Conservation (phyloP, 176 grass and related monocot genomes). For the Musa troglodytarum region DNA sequence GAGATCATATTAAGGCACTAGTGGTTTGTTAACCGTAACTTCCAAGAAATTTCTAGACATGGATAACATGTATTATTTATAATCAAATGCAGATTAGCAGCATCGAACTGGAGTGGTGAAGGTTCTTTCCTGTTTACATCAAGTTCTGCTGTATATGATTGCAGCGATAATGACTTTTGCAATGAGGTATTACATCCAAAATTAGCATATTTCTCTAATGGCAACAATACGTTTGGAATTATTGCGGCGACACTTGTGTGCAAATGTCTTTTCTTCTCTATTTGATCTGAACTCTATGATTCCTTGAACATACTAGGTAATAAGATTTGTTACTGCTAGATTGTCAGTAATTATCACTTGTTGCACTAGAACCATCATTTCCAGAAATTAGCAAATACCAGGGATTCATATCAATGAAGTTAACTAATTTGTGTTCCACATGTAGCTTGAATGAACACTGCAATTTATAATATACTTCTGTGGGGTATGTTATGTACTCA, state of each 20-base stretch:
- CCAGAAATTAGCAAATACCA: not conserved
- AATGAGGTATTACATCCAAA: conserved; percentile 46
- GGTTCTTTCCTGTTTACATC: conserved; percentile 91
- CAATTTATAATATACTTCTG: not conserved
- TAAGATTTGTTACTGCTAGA: not conserved
- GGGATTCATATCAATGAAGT: not conserved
- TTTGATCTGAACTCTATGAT: not conserved
- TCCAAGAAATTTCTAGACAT: not conserved
- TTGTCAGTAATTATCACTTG: not conserved
- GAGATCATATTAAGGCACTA: not conserved
- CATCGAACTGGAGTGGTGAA: conserved; percentile 81
- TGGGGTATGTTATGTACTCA: not conserved
- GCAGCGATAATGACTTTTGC: conserved; percentile 58
- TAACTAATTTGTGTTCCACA: not conserved
- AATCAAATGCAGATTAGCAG: conserved; percentile 43
- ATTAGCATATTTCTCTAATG: not conserved
- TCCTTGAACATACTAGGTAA: not conserved
- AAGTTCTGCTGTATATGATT: conserved; percentile 70
- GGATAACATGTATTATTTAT: not conserved
- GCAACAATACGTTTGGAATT: too few relatives aligned
- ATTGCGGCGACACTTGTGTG: too few relatives aligned
- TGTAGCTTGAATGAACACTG: not conserved
- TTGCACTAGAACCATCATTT: not conserved
- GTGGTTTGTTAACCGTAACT: too few relatives aligned
- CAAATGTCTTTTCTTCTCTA: not conserved